Percentiles rank a stretch among this genome's conserved stretches.
These are phyloP conservation scores for Moricandia moricandioides DNA, from an alignment of 345 rosid genomes.

Conservation along the genomic window DNA sequence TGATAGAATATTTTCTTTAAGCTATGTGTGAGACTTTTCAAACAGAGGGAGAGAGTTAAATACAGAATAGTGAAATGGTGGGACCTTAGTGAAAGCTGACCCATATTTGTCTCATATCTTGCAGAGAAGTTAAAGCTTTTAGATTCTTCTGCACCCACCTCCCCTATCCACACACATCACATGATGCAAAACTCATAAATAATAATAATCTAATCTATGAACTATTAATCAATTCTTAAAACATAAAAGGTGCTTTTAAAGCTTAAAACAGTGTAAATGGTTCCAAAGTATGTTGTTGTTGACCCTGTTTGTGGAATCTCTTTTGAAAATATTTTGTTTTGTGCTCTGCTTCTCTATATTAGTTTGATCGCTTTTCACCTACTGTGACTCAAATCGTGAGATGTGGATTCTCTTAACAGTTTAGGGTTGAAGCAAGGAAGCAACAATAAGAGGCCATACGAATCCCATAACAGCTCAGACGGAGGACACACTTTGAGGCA, in stretches of 20 bases:
- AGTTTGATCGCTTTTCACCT: neutral
- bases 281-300: neutral
- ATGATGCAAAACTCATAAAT: neutral
- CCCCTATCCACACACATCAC: conserved; percentile 56
- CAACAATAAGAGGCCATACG: conserved; percentile 42
- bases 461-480: conserved; percentile 46
- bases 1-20: conserved; percentile 28
- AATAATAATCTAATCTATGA: neutral
- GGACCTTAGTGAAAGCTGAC: conserved; percentile 41
- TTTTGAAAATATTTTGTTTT: neutral
- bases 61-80: conserved; percentile 25
- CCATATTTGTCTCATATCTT: conserved; percentile 41
- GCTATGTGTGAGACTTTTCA: conserved; percentile 33
- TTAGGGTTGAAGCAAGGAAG: conserved; percentile 44
- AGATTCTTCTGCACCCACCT: conserved; percentile 51
- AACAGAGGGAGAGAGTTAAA: conserved; percentile 3
- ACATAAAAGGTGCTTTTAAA: conserved; percentile 19
- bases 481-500: conserved; percentile 67
- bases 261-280: neutral
- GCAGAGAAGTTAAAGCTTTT: conserved; percentile 37
- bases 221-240: conserved; percentile 1
- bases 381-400: neutral
- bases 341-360: neutral
- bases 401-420: conserved; percentile 33
- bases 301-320: conserved; percentile 10